Conservation (phyloP, 495 filamentous ascomycete species). For the Corynascus novoguineensis region DNA sequence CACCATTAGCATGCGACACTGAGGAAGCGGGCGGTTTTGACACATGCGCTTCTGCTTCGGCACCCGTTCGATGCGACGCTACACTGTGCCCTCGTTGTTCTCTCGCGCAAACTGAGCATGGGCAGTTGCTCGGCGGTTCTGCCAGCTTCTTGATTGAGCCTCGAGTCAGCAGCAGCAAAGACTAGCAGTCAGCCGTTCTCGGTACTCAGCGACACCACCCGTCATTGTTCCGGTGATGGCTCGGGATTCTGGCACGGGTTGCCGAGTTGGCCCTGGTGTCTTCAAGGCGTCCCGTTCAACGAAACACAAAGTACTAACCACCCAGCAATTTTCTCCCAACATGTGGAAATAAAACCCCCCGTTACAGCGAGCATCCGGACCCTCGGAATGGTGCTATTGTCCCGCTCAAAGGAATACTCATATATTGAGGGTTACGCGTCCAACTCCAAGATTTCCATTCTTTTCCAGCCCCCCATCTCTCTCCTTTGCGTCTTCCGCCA, state of each 20-base stretch:
- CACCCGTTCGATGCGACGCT: background rate
- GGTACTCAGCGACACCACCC: slow-evolving; percentile 10
- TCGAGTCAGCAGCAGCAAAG: background rate
- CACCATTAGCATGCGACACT: background rate
- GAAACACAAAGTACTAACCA: slow-evolving; percentile 26
- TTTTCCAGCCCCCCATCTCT: slow-evolving; percentile 16
- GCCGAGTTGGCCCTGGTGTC: slow-evolving; percentile 6
- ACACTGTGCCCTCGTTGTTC: slow-evolving; percentile 1
- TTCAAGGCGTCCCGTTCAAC: slow-evolving; percentile 28
- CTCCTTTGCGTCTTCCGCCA: slow-evolving; percentile 16
- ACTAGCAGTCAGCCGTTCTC: slow-evolving; percentile 8
- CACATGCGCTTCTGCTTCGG: background rate
- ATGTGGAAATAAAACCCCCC: slow-evolving; percentile 26
- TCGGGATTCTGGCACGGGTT: slow-evolving; percentile 16
- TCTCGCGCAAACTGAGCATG: slow-evolving; percentile 7
- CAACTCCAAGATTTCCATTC: slow-evolving; percentile 9
- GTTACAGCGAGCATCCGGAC: slow-evolving; percentile 25
- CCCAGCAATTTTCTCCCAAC: slow-evolving; percentile 29
- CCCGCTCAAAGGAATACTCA: slow-evolving; percentile 19
- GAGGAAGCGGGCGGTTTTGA: background rate
- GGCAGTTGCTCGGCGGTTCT: slow-evolving; percentile 9
- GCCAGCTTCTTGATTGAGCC: slow-evolving; percentile 14
- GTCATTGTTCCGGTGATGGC: background rate
- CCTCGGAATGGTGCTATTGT: slow-evolving; percentile 20
- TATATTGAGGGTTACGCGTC: slow-evolving; percentile 36